Evolutionary conservation across 1,139 yeast species (phyloP), one percentile per base, ranked within the genome.

Genomic region (Pneumocystis carinii): DNA sequence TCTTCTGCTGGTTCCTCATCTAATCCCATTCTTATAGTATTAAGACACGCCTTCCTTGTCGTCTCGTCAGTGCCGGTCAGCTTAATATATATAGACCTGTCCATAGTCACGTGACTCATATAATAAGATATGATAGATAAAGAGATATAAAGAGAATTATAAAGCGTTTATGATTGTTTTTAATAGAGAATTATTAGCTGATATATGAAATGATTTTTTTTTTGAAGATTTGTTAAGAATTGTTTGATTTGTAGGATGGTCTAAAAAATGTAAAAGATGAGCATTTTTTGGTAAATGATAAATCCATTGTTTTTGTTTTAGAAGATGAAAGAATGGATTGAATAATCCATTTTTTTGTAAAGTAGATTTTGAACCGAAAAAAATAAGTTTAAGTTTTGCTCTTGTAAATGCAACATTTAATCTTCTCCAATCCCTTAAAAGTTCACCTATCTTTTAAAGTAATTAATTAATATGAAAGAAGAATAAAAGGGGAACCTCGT

Each of bases 381-480:
- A 81, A 35, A 94, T 80, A 61, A 94, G 79, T 73, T 94, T 94
- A 17, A 86, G 80, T 72, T 83, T 85, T 0, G 98, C 94, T 66
- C 99, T 78, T 0, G 98, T 92, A 70, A 94, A 84, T 0, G 97
- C 95, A 55, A 94, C 98, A 73, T 92, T 92, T 62, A 94, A 81
- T 67, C 98, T 79, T 68, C 97, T 78, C 92, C 97, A 86, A 70
- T 92, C 98, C 66, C 81, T 83, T 56, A 92, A 75, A 62, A 92
- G 76, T 57, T 87, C 88, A 0, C 98, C 97, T 0, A 87, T 83
- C 63, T 78, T 79, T 12, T 29, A 12, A 53, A 15, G 61, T 62
- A 7, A 39, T 19, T 24, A 57, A 17, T 8, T 37, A 57, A n/a
- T n/a, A n/a, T n/a, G 24, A 24, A 27, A 39, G 3, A 12, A 12